Evolutionary conservation across 768 basidiomycete genomes (phyloP).

Genomic region (Amanita inopinata): DNA sequence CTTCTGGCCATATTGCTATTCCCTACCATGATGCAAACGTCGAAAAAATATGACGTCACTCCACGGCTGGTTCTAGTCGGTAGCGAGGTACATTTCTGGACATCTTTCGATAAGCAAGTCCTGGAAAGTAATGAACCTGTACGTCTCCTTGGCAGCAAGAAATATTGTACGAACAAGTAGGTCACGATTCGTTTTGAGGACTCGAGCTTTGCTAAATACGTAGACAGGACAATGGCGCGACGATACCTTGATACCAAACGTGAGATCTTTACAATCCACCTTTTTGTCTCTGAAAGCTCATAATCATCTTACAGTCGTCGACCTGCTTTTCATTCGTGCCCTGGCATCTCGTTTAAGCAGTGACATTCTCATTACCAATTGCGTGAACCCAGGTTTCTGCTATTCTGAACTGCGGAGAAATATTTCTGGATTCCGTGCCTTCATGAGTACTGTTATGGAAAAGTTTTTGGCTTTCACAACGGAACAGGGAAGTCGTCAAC

Average conservation of each 20-base stretch:
- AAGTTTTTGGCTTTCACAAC: constrained; percentile 23
- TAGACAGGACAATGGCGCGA: constrained; percentile 9
- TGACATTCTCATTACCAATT: constrained; percentile 22
- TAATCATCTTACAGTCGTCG: constrained; percentile 22
- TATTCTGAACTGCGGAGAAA: constrained; percentile 24
- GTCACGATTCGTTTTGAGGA: not conserved
- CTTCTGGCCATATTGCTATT: constrained; percentile 32
- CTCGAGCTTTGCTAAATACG: not conserved
- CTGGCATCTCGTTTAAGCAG: constrained; percentile 21
- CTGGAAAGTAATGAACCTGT: constrained; percentile 21
- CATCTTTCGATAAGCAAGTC: constrained; percentile 16
- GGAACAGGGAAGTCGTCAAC: constrained; percentile 25
- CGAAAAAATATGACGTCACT: constrained; percentile 18
- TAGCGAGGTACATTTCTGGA: constrained; percentile 31
- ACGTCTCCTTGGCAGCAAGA: constrained; percentile 20
- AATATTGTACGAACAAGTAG: constrained; percentile 19
- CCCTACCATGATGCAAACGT: constrained; percentile 31
- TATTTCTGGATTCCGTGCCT: constrained; percentile 12
- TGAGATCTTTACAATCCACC: constrained; percentile 11
- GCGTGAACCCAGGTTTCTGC: constrained; percentile 35
- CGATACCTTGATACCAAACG: constrained; percentile 28
- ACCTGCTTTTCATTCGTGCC: constrained; percentile 28
- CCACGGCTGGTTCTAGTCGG: constrained; percentile 33
- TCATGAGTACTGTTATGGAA: constrained; percentile 19
- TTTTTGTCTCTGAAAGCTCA: not conserved